Percentiles rank a stretch among this genome's conserved stretches.
phyloP scores from a whole-genome alignment of 225 moss, liverwort and hornwort genomes.

The Pleurozium schreberi region DNA sequence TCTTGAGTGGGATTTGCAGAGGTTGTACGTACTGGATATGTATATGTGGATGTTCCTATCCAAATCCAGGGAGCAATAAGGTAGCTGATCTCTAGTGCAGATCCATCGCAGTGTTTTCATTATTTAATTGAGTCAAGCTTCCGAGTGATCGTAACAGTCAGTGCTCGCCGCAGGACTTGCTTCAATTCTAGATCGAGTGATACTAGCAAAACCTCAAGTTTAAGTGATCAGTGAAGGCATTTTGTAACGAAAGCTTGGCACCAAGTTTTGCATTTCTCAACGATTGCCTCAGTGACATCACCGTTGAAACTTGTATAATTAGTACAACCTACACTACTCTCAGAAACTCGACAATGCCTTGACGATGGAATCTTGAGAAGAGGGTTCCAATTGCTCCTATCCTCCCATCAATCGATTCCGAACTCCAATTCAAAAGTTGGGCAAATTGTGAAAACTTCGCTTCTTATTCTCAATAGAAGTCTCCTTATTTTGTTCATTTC shows the following conservation, averaged over 20 bases:
- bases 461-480: neutral
- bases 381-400: neutral
- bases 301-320: neutral
- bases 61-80: no score
- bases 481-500: neutral
- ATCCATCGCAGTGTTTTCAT: no score
- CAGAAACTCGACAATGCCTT: neutral
- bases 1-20: no score
- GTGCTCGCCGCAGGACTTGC: no score
- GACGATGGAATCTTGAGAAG: no score
- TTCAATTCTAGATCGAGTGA: neutral
- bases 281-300: neutral
- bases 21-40: no score
- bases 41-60: no score
- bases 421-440: neutral
- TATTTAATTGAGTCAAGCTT: no score
- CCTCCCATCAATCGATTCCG: no score
- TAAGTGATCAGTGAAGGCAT: neutral
- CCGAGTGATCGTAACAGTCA: no score
- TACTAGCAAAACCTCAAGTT: no score
- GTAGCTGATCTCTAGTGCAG: no score
- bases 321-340: neutral
- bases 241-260: neutral
- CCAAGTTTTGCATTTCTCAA: neutral
- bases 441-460: neutral